phyloP scores from a whole-genome alignment of 768 basidiomycete species.

The Tricholoma terreum region DNA sequence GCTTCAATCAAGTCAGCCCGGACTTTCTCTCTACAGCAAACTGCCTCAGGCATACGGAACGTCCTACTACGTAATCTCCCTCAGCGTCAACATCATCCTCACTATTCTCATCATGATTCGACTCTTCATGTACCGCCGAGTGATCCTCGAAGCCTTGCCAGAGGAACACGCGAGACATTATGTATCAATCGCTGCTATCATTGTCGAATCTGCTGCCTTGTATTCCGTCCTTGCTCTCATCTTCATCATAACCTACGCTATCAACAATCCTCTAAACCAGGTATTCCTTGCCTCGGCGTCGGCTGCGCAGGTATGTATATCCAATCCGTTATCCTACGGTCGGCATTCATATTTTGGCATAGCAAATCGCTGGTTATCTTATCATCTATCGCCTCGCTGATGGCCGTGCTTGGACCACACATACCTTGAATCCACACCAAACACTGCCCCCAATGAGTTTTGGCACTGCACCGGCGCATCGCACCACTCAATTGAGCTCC shows the following conservation, averaged over 20 bases:
- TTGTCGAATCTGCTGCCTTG: conserved; percentile 36
- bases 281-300: conserved; percentile 27
- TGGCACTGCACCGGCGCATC: background rate
- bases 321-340: background rate
- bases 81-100: conserved; percentile 40
- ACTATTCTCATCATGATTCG: conserved; percentile 36
- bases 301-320: conserved; percentile 23
- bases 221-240: conserved; percentile 30
- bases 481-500: conserved; percentile 1
- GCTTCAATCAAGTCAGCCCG: conserved; percentile 39
- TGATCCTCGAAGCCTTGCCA: conserved; percentile 23
- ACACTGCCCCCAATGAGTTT: conserved; percentile 18
- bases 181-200: conserved; percentile 26
- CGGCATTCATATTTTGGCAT: background rate
- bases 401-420: conserved; percentile 40
- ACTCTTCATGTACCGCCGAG: conserved; percentile 27
- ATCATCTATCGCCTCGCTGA: conserved; percentile 47
- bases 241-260: conserved; percentile 31
- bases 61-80: conserved; percentile 36
- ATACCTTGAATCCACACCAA: conserved; percentile 19
- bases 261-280: conserved; percentile 30
- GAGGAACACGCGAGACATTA: conserved; percentile 29
- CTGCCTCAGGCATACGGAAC: conserved; percentile 35
- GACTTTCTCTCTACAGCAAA: conserved; percentile 36
- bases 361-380: conserved; percentile 46